phyloP scores from a whole-genome alignment of 1,284 basidiomycete genomes.

The Butyriboletus appendiculatus region DNA sequence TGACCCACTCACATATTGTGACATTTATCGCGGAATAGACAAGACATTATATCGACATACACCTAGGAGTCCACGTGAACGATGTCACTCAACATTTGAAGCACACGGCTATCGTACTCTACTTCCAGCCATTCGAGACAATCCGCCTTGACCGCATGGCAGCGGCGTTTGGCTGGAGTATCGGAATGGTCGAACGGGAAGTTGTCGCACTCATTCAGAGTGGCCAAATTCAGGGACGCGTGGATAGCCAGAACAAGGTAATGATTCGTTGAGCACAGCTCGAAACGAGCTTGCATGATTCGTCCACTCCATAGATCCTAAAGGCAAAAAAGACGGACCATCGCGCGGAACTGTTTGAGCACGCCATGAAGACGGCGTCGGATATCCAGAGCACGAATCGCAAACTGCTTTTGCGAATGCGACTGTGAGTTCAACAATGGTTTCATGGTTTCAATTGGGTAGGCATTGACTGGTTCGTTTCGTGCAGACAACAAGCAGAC shows the following conservation, averaged over 20 bases:
- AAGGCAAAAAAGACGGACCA: conserved; percentile 75
- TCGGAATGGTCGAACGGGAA: conserved; percentile 66
- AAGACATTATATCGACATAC: conserved; percentile 74
- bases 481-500: conserved; percentile 66
- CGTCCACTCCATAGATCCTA: conserved; percentile 52
- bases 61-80: conserved; percentile 66
- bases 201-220: conserved; percentile 74
- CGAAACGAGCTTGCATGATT: neutral
- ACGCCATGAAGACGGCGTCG: conserved; percentile 69
- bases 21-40: conserved; percentile 43
- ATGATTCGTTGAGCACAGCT: conserved; percentile 2
- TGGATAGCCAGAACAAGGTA: conserved; percentile 82
- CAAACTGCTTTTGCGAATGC: conserved; percentile 76
- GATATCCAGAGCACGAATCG: conserved; percentile 72
- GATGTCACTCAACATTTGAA: conserved; percentile 63
- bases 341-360: conserved; percentile 70
- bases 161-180: conserved; percentile 77
- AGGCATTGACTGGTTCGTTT: conserved; percentile 10
- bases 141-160: conserved; percentile 82
- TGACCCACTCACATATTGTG: neutral
- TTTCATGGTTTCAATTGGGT: neutral
- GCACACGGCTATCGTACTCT: conserved; percentile 75
- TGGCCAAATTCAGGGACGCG: conserved; percentile 73
- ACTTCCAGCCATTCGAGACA: conserved; percentile 83
- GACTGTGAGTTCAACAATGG: conserved; percentile 50